These are phyloP conservation scores for Pythium sp. DNA, from an alignment of 352 stramenopile species.

Conservation along the genomic window DNA sequence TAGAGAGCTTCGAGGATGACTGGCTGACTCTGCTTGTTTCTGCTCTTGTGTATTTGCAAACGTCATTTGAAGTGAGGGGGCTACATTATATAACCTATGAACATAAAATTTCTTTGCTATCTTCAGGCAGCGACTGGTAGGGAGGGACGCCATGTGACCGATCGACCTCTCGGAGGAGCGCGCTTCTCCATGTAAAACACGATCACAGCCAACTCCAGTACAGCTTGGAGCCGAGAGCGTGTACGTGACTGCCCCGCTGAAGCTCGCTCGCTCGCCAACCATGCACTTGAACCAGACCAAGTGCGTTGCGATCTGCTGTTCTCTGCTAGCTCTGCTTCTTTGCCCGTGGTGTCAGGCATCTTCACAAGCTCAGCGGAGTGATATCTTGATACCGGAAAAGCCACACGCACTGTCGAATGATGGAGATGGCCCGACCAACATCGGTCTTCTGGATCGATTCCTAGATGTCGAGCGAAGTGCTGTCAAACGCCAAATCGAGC, in stretches of 20 bases:
- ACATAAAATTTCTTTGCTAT: no score
- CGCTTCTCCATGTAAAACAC: background rate
- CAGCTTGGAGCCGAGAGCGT: background rate
- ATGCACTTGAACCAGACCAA: background rate
- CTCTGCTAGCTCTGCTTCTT: background rate
- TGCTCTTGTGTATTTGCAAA: no score
- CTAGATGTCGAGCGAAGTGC: slow-evolving; percentile 7
- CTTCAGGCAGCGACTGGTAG: no score
- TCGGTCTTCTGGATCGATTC: background rate
- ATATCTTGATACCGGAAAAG: background rate
- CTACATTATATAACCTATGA: no score
- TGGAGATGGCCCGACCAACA: background rate
- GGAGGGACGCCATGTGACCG: no score
- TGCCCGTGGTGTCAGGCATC: background rate
- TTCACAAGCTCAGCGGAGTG: background rate
- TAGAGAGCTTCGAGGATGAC: no score
- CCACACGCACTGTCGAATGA: background rate
- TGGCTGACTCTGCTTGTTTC: no score
- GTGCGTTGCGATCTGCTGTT: background rate
- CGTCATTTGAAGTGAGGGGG: no score
- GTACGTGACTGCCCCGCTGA: no score
- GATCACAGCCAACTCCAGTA: no score
- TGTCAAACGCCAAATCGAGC: slow-evolving; percentile 1
- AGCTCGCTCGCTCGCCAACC: background rate
- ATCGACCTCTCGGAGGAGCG: background rate